Evolutionary conservation across 176 grass and related monocot species (phyloP).

Genomic region (Pontederia paniculata): DNA sequence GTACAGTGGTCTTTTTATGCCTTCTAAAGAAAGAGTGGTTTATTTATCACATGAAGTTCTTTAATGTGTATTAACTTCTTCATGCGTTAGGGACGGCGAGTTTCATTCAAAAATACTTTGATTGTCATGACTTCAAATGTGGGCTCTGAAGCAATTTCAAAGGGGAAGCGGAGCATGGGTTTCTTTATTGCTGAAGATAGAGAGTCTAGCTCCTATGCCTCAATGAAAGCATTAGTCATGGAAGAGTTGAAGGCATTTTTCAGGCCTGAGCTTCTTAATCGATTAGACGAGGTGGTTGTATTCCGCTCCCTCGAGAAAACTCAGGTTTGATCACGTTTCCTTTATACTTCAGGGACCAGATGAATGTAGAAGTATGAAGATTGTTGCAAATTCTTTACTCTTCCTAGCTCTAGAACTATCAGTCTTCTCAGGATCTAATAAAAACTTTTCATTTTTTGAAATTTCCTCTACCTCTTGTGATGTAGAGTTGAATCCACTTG

Average conservation of each 20-base stretch:
- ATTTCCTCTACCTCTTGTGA: no score
- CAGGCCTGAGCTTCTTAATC: conserved; percentile 86
- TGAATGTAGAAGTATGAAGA: background rate
- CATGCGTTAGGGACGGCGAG: conserved; percentile 55
- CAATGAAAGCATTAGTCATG: conserved; percentile 77
- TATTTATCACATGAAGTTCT: background rate
- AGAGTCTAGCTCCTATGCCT: conserved; percentile 47
- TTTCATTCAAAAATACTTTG: conserved; percentile 98
- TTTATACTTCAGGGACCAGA: background rate
- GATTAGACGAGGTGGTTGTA: conserved; percentile 92
- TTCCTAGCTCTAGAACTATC: no score
- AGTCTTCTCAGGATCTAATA: no score
- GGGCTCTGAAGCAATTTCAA: conserved; percentile 81
- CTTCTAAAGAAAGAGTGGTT: background rate
- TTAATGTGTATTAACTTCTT: background rate
- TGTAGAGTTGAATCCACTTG: no score
- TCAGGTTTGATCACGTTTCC: conserved; percentile 39
- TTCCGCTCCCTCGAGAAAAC: conserved; percentile 83
- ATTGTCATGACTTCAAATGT: conserved; percentile 99
- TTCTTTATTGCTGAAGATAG: conserved; percentile 61
- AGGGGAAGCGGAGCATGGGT: conserved; percentile 62
- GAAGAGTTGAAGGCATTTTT: conserved; percentile 95
- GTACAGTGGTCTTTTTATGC: background rate
- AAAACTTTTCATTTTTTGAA: no score
- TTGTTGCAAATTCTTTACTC: background rate